A percentile compares a stretch with the other conserved stretches of the same genome.
Evolutionary conservation across 2,329 filamentous ascomycete species (phyloP).

Genomic region (Lizonia empirigonia): DNA sequence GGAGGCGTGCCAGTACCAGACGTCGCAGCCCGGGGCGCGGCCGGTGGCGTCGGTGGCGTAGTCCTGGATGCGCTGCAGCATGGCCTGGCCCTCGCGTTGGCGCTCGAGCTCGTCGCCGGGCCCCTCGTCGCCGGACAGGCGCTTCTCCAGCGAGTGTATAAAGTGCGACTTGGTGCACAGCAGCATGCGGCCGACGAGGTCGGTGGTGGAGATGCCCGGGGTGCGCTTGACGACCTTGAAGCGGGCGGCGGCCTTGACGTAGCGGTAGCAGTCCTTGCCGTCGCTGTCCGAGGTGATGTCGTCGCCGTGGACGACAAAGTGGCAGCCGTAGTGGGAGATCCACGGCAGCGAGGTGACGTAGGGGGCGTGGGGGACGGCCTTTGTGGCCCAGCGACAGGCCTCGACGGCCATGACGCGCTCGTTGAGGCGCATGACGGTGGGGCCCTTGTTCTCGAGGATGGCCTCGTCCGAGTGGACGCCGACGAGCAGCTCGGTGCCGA

Average conservation of each 20-base stretch:
- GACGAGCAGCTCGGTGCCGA: constrained; percentile 86
- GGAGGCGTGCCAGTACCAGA: constrained; percentile 79
- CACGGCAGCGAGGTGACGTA: constrained; percentile 94
- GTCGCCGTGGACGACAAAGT: constrained; percentile 94
- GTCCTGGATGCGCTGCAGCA: constrained; percentile 77
- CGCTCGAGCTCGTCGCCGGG: constrained; percentile 72
- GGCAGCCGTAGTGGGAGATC: constrained; percentile 94
- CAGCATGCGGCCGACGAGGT: constrained; percentile 97
- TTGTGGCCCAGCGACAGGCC: constrained; percentile 92
- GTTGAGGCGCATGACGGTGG: constrained; percentile 91
- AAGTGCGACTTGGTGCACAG: constrained; percentile 95
- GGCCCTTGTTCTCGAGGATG: constrained; percentile 95
- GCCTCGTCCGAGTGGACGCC: constrained; percentile 95
- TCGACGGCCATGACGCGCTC: constrained; percentile 90
- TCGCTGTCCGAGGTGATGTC: constrained; percentile 94
- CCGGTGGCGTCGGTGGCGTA: constrained; percentile 90
- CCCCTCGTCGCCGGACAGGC: constrained; percentile 74
- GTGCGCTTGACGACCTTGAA: constrained; percentile 98
- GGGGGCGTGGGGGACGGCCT: constrained; percentile 81
- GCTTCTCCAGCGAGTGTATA: constrained; percentile 76
- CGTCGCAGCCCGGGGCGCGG: constrained; percentile 75
- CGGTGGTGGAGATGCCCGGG: constrained; percentile 94
- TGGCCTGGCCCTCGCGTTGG: constrained; percentile 65
- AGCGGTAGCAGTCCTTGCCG: constrained; percentile 96
- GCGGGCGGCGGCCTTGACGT: constrained; percentile 88